phyloP scores from a whole-genome alignment of 2,329 filamentous ascomycete species.

The Colletotrichum simmondsii region DNA sequence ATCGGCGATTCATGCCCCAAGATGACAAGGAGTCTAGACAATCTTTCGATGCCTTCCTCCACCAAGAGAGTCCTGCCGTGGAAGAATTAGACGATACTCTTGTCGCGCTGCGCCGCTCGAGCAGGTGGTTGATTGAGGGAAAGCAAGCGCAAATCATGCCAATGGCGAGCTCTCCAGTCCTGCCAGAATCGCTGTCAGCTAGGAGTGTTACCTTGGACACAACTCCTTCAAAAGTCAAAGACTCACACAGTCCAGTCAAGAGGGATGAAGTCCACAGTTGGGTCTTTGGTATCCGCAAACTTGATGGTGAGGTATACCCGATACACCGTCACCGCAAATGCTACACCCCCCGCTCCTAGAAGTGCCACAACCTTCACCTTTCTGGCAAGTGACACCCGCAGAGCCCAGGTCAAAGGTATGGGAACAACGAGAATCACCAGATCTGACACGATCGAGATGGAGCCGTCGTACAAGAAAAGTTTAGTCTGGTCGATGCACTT shows the following conservation, averaged over 20 bases:
- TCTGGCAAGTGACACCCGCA: conserved; percentile 41
- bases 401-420: conserved; percentile 43
- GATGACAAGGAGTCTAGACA: conserved; percentile 6
- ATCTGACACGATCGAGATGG: conserved; percentile 46
- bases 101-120: conserved; percentile 12
- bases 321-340: conserved; percentile 42
- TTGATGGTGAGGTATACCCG: conserved; percentile 38
- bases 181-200: not conserved
- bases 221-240: not conserved
- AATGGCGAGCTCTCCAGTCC: conserved; percentile 35
- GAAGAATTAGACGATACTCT: not conserved
- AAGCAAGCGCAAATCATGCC: conserved; percentile 36
- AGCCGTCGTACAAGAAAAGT: conserved; percentile 46
- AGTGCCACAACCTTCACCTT: conserved; percentile 46
- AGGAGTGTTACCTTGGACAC: not conserved
- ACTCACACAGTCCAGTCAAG: conserved; percentile 34
- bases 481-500: conserved; percentile 44
- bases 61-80: not conserved
- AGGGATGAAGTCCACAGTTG: conserved; percentile 39
- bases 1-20: not conserved
- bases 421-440: conserved; percentile 47
- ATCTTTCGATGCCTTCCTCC: not conserved
- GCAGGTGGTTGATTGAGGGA: conserved; percentile 35
- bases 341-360: conserved; percentile 43
- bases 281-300: conserved; percentile 38